Evolutionary conservation across 495 filamentous ascomycete species (phyloP).

Genomic region (Cercophora sp.): DNA sequence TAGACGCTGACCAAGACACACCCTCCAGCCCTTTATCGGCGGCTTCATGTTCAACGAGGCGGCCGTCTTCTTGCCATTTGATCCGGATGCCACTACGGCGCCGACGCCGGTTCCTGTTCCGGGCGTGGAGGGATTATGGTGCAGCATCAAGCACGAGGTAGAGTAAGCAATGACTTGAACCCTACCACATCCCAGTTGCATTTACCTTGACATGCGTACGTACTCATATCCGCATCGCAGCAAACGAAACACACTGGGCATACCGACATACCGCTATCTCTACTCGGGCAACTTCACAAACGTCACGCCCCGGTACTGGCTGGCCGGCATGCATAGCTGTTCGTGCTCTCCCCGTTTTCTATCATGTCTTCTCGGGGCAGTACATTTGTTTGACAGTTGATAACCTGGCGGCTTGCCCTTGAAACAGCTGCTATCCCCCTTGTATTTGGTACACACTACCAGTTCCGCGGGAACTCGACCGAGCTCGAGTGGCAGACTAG

Average conservation of each 20-base stretch:
- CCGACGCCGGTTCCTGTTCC: background rate
- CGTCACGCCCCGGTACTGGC: conserved; percentile 31
- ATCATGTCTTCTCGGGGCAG: no score
- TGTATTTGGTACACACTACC: conserved; percentile 41
- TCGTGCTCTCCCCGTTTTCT: background rate
- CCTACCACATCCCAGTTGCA: no score
- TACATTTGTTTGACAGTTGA: no score
- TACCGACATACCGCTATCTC: conserved; percentile 33
- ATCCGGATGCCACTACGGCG: background rate
- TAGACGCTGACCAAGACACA: no score
- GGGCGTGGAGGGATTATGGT: background rate
- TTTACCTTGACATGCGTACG: no score
- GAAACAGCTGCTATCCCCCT: conserved; percentile 41
- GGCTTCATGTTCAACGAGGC: conserved; percentile 19
- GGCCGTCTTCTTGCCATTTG: conserved; percentile 10
- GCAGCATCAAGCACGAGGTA: background rate
- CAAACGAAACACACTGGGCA: background rate
- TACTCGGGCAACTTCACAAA: conserved; percentile 38
- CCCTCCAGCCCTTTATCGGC: conserved; percentile 9
- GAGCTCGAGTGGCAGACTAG: conserved; percentile 29
- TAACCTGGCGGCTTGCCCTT: no score
- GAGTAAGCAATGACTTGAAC: no score
- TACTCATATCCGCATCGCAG: no score
- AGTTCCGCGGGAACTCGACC: conserved; percentile 38
- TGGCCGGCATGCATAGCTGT: conserved; percentile 37